These are phyloP conservation scores for Calonectria hongkongensis DNA, from an alignment of 2,329 filamentous ascomycete genomes.

Conservation along the genomic window DNA sequence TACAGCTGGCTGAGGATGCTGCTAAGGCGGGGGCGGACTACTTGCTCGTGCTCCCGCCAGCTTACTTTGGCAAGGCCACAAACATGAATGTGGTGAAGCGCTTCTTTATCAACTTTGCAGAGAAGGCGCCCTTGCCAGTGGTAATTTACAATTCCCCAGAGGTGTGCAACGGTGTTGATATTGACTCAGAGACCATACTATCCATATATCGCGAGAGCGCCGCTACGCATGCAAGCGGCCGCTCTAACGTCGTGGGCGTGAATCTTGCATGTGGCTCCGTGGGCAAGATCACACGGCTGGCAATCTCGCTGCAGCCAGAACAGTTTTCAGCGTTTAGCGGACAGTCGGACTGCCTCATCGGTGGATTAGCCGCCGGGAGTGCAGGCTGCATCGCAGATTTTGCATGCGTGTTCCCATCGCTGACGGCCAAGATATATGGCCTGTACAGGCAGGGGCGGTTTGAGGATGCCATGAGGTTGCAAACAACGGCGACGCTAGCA, in stretches of 20 bases:
- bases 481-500: constrained; percentile 77
- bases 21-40: constrained; percentile 77
- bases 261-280: constrained; percentile 84
- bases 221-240: constrained; percentile 44
- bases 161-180: constrained; percentile 80
- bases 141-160: constrained; percentile 82
- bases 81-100: constrained; percentile 73
- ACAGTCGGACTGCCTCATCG: constrained; percentile 82
- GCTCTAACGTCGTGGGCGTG: constrained; percentile 78
- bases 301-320: constrained; percentile 67
- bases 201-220: constrained; percentile 52
- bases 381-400: constrained; percentile 78
- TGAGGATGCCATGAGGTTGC: constrained; percentile 76
- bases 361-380: constrained; percentile 74
- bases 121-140: constrained; percentile 72
- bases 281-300: constrained; percentile 80
- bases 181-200: constrained; percentile 77
- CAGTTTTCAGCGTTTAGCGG: constrained; percentile 82
- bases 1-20: constrained; percentile 76
- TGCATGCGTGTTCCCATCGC: constrained; percentile 77
- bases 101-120: constrained; percentile 76
- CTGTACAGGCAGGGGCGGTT: constrained; percentile 75
- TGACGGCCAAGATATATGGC: constrained; percentile 74
- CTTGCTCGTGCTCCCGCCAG: constrained; percentile 76
- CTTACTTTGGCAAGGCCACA: constrained; percentile 79